phyloP scores from a whole-genome alignment of 805 yeast genomes.

The Sugiyamaella mastotermitis region DNA sequence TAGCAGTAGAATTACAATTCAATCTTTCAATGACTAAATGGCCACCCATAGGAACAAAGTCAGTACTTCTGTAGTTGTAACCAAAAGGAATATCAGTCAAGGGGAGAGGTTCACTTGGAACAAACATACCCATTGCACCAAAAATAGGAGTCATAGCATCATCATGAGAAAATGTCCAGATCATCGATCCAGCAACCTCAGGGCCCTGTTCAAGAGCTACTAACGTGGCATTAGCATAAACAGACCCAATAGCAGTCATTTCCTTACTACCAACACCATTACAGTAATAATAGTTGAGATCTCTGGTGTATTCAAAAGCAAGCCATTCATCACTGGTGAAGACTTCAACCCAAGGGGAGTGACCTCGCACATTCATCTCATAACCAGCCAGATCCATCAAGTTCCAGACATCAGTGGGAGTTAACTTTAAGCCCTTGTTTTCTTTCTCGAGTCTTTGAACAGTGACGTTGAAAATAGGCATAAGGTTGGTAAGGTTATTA shows the following conservation, averaged over 20 bases:
- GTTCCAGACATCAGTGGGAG: conserved; percentile 34
- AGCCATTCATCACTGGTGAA: conserved; percentile 47
- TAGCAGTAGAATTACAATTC: conserved; percentile 35
- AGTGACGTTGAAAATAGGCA: conserved; percentile 22
- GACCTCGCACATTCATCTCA: conserved; percentile 44
- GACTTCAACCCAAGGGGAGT: conserved; percentile 36
- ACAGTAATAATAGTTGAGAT: conserved; percentile 39
- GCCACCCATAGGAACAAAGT: conserved; percentile 55
- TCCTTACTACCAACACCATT: conserved; percentile 44
- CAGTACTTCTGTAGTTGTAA: conserved; percentile 40
- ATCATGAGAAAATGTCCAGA: conserved; percentile 41
- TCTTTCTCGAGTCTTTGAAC: conserved; percentile 27
- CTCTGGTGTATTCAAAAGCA: conserved; percentile 37
- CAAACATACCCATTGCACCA: conserved; percentile 43
- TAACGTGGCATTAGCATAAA: conserved; percentile 43
- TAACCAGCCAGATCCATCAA: conserved; percentile 44
- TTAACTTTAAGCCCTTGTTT: conserved; percentile 36
- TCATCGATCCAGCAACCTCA: conserved; percentile 31
- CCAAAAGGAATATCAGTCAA: conserved; percentile 26
- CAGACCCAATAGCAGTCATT: conserved; percentile 38
- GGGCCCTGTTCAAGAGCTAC: conserved; percentile 36
- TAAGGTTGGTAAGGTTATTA: conserved; percentile 4
- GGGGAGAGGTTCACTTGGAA: conserved; percentile 37
- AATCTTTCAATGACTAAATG: conserved; percentile 46
- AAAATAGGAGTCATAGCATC: conserved; percentile 54